Evolutionary conservation across 179 eudicot genomes (phyloP).

Genomic region (Silene coronaria): DNA sequence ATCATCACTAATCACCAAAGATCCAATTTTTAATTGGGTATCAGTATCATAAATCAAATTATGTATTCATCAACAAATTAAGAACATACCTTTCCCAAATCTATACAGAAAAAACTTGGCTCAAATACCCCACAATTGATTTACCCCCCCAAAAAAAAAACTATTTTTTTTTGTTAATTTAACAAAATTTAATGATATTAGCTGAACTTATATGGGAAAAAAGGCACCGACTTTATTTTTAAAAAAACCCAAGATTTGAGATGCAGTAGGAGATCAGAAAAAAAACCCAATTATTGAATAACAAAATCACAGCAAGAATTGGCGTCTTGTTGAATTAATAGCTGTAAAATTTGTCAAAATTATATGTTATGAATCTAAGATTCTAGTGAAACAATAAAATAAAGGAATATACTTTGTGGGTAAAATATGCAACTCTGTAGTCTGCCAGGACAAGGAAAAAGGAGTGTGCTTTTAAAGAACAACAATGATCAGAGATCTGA

Average conservation of each 20-base stretch:
- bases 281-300: conserved; percentile 17
- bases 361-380: conserved; percentile 9
- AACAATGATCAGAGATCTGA: too few relatives aligned
- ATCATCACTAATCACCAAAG: conserved; percentile 10
- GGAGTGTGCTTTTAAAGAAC: background rate
- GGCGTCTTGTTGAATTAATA: conserved; percentile 18
- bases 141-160: background rate
- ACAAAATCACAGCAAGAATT: conserved; percentile 9
- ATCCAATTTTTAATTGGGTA: background rate
- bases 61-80: background rate
- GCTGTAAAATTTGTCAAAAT: conserved; percentile 13
- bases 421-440: background rate
- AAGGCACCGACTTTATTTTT: conserved; percentile 11
- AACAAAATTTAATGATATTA: conserved; percentile 5
- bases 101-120: too few relatives aligned
- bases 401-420: conserved; percentile 13
- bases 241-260: conserved; percentile 18
- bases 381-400: conserved; percentile 8
- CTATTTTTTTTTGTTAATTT: background rate
- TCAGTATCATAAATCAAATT: background rate
- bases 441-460: background rate
- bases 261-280: conserved; percentile 19
- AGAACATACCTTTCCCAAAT: conserved; percentile 19
- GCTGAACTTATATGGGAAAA: conserved; percentile 4
- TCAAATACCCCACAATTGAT: background rate